Conservation (phyloP, 768 basidiomycete species). For the Amanita jacksonii region DNA sequence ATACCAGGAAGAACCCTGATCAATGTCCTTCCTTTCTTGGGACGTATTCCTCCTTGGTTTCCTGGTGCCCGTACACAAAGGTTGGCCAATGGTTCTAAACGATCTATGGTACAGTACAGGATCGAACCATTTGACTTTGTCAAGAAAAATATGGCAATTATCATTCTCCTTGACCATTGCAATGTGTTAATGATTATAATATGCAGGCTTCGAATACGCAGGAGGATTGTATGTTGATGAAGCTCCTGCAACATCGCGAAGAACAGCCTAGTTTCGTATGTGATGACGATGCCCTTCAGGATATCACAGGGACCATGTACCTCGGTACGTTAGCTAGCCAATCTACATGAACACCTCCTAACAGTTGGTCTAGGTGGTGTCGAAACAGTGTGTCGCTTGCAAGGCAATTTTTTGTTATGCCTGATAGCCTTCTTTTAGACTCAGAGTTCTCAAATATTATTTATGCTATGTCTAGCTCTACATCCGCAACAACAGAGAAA, state of each 20-base stretch:
- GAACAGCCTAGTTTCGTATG: too few species aligned
- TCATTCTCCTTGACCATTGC: too few species aligned
- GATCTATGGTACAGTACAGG: background rate
- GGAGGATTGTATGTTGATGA: too few species aligned
- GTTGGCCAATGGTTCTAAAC: background rate
- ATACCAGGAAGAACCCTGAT: constrained; percentile 3
- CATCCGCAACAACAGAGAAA: constrained; percentile 9
- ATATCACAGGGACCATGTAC: too few species aligned
- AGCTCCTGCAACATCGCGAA: background rate
- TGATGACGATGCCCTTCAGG: too few species aligned
- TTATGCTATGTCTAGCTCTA: constrained; percentile 5
- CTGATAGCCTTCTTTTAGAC: too few species aligned
- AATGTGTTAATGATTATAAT: too few species aligned
- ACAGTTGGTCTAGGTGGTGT: too few species aligned
- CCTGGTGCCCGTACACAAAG: constrained; percentile 8
- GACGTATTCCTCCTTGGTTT: constrained; percentile 8
- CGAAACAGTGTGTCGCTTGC: too few species aligned
- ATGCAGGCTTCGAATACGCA: too few species aligned
- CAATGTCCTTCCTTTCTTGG: constrained; percentile 1
- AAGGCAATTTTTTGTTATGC: too few species aligned
- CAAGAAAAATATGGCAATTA: too few species aligned
- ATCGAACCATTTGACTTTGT: background rate
- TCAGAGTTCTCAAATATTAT: background rate
- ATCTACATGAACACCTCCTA: background rate
- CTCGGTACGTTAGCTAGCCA: background rate